Evolutionary conservation across 805 yeast genomes (phyloP).

Genomic region (Pichia insulana): DNA sequence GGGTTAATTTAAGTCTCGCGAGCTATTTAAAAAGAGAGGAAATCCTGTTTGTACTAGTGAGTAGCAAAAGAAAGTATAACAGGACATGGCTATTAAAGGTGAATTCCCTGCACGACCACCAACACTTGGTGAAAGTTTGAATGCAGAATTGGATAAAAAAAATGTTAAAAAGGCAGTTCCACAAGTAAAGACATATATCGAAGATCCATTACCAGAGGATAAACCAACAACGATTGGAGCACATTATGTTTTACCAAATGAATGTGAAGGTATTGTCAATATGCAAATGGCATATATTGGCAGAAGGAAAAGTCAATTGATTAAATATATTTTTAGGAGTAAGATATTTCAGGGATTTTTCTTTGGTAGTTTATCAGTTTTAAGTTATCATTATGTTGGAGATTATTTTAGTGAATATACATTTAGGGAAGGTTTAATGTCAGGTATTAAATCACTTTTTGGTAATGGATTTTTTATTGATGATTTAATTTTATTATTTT

Average conservation of each 20-base stretch:
- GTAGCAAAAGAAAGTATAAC: no score
- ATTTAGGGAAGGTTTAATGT: conserved; percentile 12
- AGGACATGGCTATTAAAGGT: conserved; percentile 10
- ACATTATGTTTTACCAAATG: conserved; percentile 44
- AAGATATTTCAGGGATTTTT: conserved; percentile 9
- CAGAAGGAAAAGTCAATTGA: conserved; percentile 38
- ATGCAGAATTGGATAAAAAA: conserved; percentile 5
- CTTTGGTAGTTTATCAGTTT: conserved; percentile 16
- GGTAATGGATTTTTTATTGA: conserved; percentile 18
- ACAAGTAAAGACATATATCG: conserved; percentile 8
- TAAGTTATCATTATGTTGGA: conserved; percentile 15
- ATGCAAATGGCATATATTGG: conserved; percentile 55
- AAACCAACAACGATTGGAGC: conserved; percentile 46
- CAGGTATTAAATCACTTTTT: conserved; percentile 13
- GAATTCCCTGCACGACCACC: conserved; percentile 15
- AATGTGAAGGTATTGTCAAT: conserved; percentile 50
- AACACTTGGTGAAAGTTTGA: conserved; percentile 11
- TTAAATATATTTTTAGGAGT: conserved; percentile 20
- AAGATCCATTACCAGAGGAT: conserved; percentile 40
- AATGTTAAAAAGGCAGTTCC: conserved; percentile 2
- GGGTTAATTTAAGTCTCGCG: no score
- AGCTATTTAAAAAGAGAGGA: no score
- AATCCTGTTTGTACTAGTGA: no score
- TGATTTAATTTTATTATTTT: conserved; percentile 27
- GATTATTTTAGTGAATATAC: conserved; percentile 19